Conservation (phyloP, 1,139 yeast species). For the Yamadazyma taylorii region DNA sequence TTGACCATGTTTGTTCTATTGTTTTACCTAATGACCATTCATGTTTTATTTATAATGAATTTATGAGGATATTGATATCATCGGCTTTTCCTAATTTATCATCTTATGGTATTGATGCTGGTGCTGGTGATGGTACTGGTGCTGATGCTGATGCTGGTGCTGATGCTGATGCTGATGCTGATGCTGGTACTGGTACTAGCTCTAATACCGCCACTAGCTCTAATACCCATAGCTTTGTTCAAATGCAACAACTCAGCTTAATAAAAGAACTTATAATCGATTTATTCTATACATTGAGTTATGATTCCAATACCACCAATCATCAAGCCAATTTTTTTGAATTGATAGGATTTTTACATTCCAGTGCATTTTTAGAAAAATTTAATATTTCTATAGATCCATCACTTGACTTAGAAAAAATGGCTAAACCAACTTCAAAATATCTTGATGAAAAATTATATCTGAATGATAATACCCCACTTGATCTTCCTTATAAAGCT, state of each 20-base stretch:
- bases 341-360: slow-evolving; percentile 25
- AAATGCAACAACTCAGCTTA: slow-evolving; percentile 13
- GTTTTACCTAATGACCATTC: slow-evolving; percentile 14
- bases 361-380: slow-evolving; percentile 18
- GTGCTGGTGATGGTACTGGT: no score
- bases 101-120: no score
- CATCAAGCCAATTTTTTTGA: slow-evolving; percentile 21
- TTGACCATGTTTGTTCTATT: slow-evolving; percentile 2
- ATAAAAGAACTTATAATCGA: slow-evolving; percentile 20
- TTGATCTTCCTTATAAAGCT: neutral
- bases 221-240: slow-evolving; percentile 9
- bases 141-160: no score
- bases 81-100: slow-evolving; percentile 9
- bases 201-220: no score
- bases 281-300: slow-evolving; percentile 19
- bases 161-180: no score
- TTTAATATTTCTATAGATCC: slow-evolving; percentile 18
- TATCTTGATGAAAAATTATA: slow-evolving; percentile 12
- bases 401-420: slow-evolving; percentile 17
- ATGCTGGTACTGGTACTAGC: no score
- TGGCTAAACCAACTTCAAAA: slow-evolving; percentile 17
- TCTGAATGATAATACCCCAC: neutral
- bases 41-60: slow-evolving; percentile 13
- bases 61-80: slow-evolving; percentile 13
- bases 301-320: slow-evolving; percentile 5